phyloP scores from a whole-genome alignment of 495 filamentous ascomycete species.

The Penicillium desertorum region DNA sequence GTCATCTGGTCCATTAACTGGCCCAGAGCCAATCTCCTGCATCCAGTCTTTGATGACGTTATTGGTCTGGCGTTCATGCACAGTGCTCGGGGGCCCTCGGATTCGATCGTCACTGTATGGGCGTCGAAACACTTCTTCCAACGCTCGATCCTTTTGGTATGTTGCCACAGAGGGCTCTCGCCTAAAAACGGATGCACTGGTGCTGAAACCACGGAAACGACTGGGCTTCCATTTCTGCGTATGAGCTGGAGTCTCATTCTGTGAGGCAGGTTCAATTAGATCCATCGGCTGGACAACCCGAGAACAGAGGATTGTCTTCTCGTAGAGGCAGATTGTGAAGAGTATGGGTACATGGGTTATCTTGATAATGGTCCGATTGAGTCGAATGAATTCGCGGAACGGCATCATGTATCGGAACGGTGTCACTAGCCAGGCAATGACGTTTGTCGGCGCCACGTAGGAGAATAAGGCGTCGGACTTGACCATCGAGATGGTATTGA shows the following conservation, averaged over 20 bases:
- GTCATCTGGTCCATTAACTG: conserved; percentile 62
- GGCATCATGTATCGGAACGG: conserved; percentile 77
- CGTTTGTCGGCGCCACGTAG: conserved; percentile 84
- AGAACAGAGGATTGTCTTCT: conserved; percentile 68
- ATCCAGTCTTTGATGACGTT: conserved; percentile 85
- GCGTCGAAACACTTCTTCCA: conserved; percentile 87
- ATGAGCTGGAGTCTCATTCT: conserved; percentile 29
- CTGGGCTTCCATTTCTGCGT: conserved; percentile 38
- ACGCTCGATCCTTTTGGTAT: conserved; percentile 80
- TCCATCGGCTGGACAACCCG: conserved; percentile 75
- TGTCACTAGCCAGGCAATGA: conserved; percentile 81
- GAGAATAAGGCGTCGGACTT: conserved; percentile 93
- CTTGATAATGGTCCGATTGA: conserved; percentile 88
- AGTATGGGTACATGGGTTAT: conserved; percentile 83
- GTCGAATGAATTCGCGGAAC: conserved; percentile 71
- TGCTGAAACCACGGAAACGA: conserved; percentile 68
- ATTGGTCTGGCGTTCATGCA: conserved; percentile 63
- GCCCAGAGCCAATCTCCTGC: conserved; percentile 67
- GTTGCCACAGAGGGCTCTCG: conserved; percentile 82
- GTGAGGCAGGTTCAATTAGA: conserved; percentile 54
- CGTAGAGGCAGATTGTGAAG: conserved; percentile 82
- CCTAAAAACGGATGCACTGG: conserved; percentile 56
- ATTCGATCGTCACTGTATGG: conserved; percentile 50
- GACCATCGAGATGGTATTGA: conserved; percentile 94
- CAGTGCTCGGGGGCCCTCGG: conserved; percentile 48